Base-by-base conservation (phyloP, 1,284 basidiomycete species). In the Schizophyllum amplum region DNA sequence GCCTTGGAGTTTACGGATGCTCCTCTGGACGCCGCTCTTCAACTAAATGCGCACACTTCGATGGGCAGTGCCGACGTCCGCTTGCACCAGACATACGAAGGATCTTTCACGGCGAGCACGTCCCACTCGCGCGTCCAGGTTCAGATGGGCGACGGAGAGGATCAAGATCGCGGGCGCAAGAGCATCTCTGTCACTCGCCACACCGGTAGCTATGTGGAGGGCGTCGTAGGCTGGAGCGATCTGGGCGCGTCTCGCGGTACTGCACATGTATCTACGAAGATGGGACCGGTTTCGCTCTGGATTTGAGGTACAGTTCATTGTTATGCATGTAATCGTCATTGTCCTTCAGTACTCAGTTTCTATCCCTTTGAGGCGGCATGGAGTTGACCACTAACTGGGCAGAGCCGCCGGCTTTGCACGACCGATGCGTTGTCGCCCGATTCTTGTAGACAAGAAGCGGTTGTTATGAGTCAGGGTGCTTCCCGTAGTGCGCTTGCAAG, bases 141-240 rank as follows among this genome's bases (percentile, higher is more conserved):
- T 13, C 27, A 33, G 27, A 33, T 33, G 27, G 27, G 27, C 13
- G 27, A 33, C 5, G 27, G 27, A 13, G 27, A 13, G 5, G 27
- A 13, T 33, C 6, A 13, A 13, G 27, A 33, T 33, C 27, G 27
- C 27, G 27, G 27, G 27, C 52, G 58, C 7, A 33, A 24, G 51
- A 52, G 57, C 20, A 9, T 54, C 17, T 53, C 52, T n/a, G 48
- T 20, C 4, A 49, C 51, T 9, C 3, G 17, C 24, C 51, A 50
- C 11, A 1, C 27, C 7, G 3, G 53, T n/a, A 25, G 22, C 1
- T 1, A 1, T 11, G 11, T 25, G 20, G 7, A 13, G 4, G 60
- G 57, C 17, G 11, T 21, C 2, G 54, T 61, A 0, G 55, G 55
- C 24, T 59, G 57, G 57, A 27, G 33, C 5, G 54, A 57, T 27